Evolutionary conservation across 1,139 yeast genomes (phyloP), one percentile per base, ranked within the genome.

Genomic region (Yamadazyma triangularis): DNA sequence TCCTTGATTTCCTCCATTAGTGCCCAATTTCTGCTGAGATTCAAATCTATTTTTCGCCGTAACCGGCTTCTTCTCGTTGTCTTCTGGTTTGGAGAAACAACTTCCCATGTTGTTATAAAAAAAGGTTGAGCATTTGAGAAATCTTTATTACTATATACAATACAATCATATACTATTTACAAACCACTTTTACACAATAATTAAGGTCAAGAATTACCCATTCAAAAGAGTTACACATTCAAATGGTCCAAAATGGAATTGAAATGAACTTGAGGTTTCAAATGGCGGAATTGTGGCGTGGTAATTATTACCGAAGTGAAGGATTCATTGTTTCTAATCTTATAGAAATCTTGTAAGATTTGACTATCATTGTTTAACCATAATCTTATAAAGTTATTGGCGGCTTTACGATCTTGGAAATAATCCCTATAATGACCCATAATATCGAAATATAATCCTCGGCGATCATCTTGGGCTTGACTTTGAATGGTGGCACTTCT

Each of bases 401-500:
- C 56, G 4, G 65, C 56, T 21, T 43, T 39, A 24, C 45, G 46
- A 42, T 66, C 66, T 52, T 67, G 73, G 52, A 67, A 64, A 50
- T 55, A 66, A 45, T 65, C 51, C 46, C 57, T 61, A 46, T 65
- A 82, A 15, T 67, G 51, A 40, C 73, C 70, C 45, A 80, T 71
- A 30, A 82, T 60, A 33, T 76, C 69, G 53, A 76, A 70, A 56
- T 80, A 83, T 13, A 81, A 56, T 23, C 64, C 64, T 38, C 67
- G 67, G 56, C 86, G 69, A 27, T 66, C 68, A 1, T 53, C 51
- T n/a, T 53, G 39, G 14, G 38, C 56, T 15, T 53, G 56, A 2
- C 78, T 64, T 31, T 73, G 71, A 28, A 82, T 70, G 4, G 91
- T 82, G 10, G 89, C 84, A 53, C 80, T 87, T 58, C 89, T 72